phyloP scores from a whole-genome alignment of 805 yeast species.

The Lachancea thermotolerans region DNA sequence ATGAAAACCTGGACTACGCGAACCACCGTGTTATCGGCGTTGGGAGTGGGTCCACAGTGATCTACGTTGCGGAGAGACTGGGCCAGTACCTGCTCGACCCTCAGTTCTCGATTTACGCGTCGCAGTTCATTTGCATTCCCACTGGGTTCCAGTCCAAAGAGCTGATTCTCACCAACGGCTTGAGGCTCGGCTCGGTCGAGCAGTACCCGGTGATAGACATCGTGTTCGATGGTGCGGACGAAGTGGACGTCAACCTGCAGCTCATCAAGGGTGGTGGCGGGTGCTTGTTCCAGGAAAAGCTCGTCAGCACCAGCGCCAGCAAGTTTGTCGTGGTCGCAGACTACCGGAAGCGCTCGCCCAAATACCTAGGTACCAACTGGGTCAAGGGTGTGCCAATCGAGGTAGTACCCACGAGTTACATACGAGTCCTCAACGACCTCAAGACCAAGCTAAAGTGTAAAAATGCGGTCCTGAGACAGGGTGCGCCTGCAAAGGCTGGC shows the following conservation, averaged over 20 bases:
- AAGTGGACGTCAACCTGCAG: conserved; percentile 73
- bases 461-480: conserved; percentile 68
- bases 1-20: conserved; percentile 50
- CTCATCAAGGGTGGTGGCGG: conserved; percentile 99
- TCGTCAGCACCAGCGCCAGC: conserved; percentile 76
- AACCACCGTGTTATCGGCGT: conserved; percentile 76
- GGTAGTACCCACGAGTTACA: conserved; percentile 83
- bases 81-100: conserved; percentile 43
- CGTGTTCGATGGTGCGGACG: conserved; percentile 98
- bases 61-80: conserved; percentile 92
- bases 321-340: conserved; percentile 88
- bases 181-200: conserved; percentile 73
- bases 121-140: conserved; percentile 71
- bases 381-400: conserved; percentile 90
- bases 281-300: conserved; percentile 91
- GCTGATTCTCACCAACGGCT: conserved; percentile 74
- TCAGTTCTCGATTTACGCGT: conserved; percentile 30
- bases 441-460: conserved; percentile 38
- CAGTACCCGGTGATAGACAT: conserved; percentile 78
- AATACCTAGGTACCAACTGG: conserved; percentile 73
- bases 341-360: conserved; percentile 69
- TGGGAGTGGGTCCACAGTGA: conserved; percentile 96
- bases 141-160: conserved; percentile 95
- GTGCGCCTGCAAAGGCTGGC: conserved; percentile 91
- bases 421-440: conserved; percentile 64